Base-by-base conservation (phyloP, 2,329 filamentous ascomycete species). In the Cryphonectria carpinicola region DNA sequence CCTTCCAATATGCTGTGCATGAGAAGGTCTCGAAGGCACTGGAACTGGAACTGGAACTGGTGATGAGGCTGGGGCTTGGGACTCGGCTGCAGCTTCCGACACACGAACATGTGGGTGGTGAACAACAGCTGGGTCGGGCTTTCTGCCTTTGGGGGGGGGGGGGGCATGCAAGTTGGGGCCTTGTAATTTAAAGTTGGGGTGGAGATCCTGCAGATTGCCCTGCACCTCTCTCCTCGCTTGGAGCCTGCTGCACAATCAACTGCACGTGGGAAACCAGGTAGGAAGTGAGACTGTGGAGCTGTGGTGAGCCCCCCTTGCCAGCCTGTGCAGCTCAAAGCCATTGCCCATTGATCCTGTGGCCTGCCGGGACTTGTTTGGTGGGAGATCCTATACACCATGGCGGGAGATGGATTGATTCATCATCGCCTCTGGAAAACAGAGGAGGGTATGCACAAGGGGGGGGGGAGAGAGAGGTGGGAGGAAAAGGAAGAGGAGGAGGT, bases 111-210 rank as follows among this genome's bases (percentile, higher is more conserved):
- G 28, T 35, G 25, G 54, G 28, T 58, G 54, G 46, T 49, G 7
- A n/a, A n/a, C 7, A 11, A n/a, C 7, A 49, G 54, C 54, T 58
- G 25, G 54, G 54, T 7, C 54, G 35, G 14, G 52, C 25, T 56
- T 56, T 28, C 10, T 5, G 52, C n/a, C n/a, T n/a, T n/a, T n/a
- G n/a, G n/a, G n/a, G n/a, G n/a, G n/a, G n/a, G n/a, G 25, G 52
- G n/a, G 13, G 54, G 1, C 14, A 28, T 58, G 54, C 54, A 58
- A 4, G 25, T 58, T 28, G 3, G 54, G 54, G 19, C 58, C 32
- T 25, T n/a, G 58, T 35, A 61, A 61, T 61, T 61, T 61, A 61
- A 61, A 61, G 58, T 61, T 61, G 58, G 58, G 35, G 58, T 61
- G 58, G 58, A 39, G 58, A 61, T 35, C 58, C 58, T 61, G 35